Base-by-base conservation (phyloP, 2,329 filamentous ascomycete species). In the Tolypocladium sp. region DNA sequence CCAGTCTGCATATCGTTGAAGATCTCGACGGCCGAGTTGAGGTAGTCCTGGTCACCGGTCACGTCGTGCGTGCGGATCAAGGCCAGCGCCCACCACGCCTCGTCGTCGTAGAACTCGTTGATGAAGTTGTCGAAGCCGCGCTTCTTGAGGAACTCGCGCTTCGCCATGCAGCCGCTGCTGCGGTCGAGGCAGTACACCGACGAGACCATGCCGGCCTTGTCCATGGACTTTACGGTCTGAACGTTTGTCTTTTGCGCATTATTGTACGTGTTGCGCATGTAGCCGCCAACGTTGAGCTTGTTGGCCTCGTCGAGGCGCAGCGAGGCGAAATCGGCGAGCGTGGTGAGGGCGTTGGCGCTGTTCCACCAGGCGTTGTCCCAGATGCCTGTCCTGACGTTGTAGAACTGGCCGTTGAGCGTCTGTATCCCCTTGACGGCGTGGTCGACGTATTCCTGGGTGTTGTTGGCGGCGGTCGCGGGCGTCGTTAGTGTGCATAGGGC, bases 281-380 rank as follows among this genome's bases (percentile, higher is more conserved):
- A 68, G 55, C 68, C 70, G 15, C 70, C 69, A 27, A 82, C 65
- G 60, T 74, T 73, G 56, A 79, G 65, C 52, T 67, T 55, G 56
- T 73, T 72, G 41, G 73, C 73, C 35, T 70, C 67, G 9, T 65
- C 60, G 1, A 68, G 64, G 49, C 73, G 70, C 10, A 77, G 61
- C 13, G 61, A 58, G 4, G 76, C 72, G 67, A 80, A 81, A 67
- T 90, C 83, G 57, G 79, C 81, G 22, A 90, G 71, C 3, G 79
- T 79, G 0, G 85, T 88, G 60, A 91, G 74, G 59, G 79, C 79
- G 67, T 90, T 91, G 52, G 82, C 88, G 57, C 81, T 81, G 67
- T 90, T 89, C 88, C 88, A 91, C 88, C 88, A 91, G 9, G 81
- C 79, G 0, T 80, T 80, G 58, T 83, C 73, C 85, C 85, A 91